Evolutionary conservation across 305 asterid genomes (phyloP).

Genomic region (Fraxinus baroniana): DNA sequence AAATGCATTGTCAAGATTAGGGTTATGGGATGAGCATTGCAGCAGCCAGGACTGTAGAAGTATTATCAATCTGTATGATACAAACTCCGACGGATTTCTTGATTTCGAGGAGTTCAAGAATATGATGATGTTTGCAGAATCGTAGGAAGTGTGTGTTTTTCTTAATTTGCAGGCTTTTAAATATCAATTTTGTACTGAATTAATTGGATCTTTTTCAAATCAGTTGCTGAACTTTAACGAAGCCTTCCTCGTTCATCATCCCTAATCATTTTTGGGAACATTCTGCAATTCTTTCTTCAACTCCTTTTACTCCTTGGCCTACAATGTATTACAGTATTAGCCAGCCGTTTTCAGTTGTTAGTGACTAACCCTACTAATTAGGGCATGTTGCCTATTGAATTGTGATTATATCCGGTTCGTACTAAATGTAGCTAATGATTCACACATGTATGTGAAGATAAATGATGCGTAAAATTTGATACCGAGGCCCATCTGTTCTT

Average conservation of each 20-base stretch:
- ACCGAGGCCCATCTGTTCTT: background rate
- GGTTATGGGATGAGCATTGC: slow-evolving; percentile 18
- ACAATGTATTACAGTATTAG: background rate
- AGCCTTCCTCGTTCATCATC: background rate
- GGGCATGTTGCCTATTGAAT: background rate
- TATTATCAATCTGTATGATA: slow-evolving; percentile 30
- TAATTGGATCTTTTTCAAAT: background rate
- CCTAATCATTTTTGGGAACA: background rate
- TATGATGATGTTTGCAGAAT: slow-evolving; percentile 33
- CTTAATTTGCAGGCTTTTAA: background rate
- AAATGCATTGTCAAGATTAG: slow-evolving; percentile 14
- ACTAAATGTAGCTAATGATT: too few relatives aligned
- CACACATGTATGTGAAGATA: background rate
- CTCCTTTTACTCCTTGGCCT: background rate
- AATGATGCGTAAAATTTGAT: background rate
- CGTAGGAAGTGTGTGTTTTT: background rate
- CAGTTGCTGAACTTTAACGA: background rate
- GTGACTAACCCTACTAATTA: background rate
- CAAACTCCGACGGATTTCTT: slow-evolving; percentile 37
- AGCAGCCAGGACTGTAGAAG: slow-evolving; percentile 1
- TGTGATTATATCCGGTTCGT: background rate
- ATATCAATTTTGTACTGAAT: background rate
- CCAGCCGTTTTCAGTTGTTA: background rate
- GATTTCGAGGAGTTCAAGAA: slow-evolving; percentile 47
- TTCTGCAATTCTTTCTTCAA: background rate